Conservation (phyloP, 306 rosid genomes). For the Boehmeria nivea region DNA sequence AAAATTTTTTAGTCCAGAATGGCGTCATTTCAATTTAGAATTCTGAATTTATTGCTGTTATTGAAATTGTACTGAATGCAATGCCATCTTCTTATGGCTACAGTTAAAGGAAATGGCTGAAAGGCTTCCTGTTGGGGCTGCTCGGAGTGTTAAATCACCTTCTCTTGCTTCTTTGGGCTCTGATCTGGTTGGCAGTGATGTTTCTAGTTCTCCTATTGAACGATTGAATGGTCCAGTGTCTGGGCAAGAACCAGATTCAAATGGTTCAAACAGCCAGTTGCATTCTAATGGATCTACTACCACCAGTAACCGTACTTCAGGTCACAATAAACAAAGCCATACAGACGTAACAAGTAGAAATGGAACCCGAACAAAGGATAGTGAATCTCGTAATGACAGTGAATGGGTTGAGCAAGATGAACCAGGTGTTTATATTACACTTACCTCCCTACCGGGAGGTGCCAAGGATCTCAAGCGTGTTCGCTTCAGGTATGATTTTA, state of each 20-base stretch:
- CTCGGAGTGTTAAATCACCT: constrained; percentile 67
- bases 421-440: constrained; percentile 94
- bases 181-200: constrained; percentile 50
- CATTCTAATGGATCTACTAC: constrained; percentile 71
- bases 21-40: too few species aligned
- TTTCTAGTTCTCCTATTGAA: constrained; percentile 47
- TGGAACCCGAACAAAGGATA: constrained; percentile 75
- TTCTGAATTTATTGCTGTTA: too few species aligned
- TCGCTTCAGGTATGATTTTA: constrained; percentile 77
- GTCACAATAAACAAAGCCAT: constrained; percentile 64
- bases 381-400: constrained; percentile 62
- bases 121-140: constrained; percentile 87
- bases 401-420: constrained; percentile 99
- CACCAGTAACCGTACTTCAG: constrained; percentile 40
- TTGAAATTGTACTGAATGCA: too few species aligned
- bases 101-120: constrained; percentile 99
- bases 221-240: constrained; percentile 55
- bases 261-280: constrained; percentile 55
- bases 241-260: constrained; percentile 60
- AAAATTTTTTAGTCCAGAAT: too few species aligned
- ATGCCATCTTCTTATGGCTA: constrained; percentile 8
- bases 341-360: constrained; percentile 56
- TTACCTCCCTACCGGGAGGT: constrained; percentile 86
- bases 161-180: constrained; percentile 66
- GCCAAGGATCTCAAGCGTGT: constrained; percentile 88